These are phyloP conservation scores for Aspergillus biplanus DNA, from an alignment of 495 filamentous ascomycete genomes.

Conservation along the genomic window DNA sequence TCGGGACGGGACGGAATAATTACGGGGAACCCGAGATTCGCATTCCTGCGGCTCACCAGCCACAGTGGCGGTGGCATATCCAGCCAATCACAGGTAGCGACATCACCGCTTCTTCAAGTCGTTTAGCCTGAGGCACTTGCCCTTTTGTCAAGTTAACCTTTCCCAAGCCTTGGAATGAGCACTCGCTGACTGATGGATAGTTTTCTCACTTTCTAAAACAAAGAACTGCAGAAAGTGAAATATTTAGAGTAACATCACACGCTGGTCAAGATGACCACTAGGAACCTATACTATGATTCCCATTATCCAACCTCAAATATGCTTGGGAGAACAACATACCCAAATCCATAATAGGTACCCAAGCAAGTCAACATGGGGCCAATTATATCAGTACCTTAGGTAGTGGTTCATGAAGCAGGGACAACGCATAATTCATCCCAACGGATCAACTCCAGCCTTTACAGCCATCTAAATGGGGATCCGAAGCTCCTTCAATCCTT, in stretches of 20 bases:
- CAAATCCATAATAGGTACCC: conserved; percentile 6
- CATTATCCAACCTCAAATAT: not conserved
- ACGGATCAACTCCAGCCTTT: conserved; percentile 27
- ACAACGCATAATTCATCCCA: conserved; percentile 29
- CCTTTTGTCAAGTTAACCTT: not conserved
- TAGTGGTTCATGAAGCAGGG: conserved; percentile 24
- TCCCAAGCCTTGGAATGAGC: not conserved
- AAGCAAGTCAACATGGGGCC: conserved; percentile 15
- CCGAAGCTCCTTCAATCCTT: conserved; percentile 17
- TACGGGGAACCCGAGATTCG: conserved; percentile 10
- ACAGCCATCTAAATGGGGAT: conserved; percentile 24
- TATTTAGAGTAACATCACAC: no score
- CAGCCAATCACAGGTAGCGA: conserved; percentile 34
- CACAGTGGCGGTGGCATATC: conserved; percentile 39
- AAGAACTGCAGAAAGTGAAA: no score
- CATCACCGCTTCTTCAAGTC: conserved; percentile 42
- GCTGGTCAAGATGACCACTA: not conserved
- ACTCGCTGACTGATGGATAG: not conserved
- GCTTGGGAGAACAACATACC: not conserved
- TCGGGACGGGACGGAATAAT: conserved; percentile 2
- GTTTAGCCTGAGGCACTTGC: not conserved
- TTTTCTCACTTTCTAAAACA: no score
- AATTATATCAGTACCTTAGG: not conserved
- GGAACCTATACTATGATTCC: not conserved
- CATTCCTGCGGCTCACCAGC: conserved; percentile 30